Percentiles rank a stretch among this genome's conserved stretches.
phyloP scores from a whole-genome alignment of 495 filamentous ascomycete genomes.

The Aspergillus cavernicola region DNA sequence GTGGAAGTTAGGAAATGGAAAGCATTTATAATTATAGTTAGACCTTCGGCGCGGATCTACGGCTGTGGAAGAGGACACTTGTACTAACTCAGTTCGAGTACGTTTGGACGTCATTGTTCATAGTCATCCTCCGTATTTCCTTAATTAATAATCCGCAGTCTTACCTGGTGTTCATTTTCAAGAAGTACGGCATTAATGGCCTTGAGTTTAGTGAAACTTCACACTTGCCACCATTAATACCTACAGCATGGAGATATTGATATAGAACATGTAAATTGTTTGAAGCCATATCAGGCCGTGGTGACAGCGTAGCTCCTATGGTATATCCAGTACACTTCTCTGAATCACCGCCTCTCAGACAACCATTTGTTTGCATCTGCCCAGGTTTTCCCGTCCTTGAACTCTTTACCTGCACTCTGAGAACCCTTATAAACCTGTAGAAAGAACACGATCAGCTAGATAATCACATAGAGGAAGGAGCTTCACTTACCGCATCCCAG shows the following conservation, averaged over 20 bases:
- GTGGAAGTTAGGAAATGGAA: neutral
- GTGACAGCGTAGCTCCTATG: constrained; percentile 3
- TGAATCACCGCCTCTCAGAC: constrained; percentile 41
- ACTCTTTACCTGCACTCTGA: constrained; percentile 58
- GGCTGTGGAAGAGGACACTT: constrained; percentile 23
- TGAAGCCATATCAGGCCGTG: neutral
- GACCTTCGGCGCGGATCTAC: constrained; percentile 15
- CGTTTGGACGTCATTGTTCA: neutral
- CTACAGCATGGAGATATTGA: constrained; percentile 9
- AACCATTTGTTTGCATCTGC: constrained; percentile 65
- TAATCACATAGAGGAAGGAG: neutral
- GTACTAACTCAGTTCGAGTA: neutral
- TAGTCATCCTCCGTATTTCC: neutral
- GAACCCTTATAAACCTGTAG: constrained; percentile 60
- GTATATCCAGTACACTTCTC: neutral
- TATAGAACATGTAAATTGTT: neutral
- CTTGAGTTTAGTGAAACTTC: no score
- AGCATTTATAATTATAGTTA: constrained; percentile 6
- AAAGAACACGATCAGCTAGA: neutral
- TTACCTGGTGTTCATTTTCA: no score
- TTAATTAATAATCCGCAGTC: no score
- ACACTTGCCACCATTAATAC: constrained; percentile 3
- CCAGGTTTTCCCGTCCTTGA: constrained; percentile 62
- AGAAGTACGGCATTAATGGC: no score
- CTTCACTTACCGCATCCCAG: constrained; percentile 67